A percentile compares a stretch with the other conserved stretches of the same genome.
Evolutionary conservation across 768 basidiomycete species (phyloP).

Genomic region (Gymnopilus junonius): DNA sequence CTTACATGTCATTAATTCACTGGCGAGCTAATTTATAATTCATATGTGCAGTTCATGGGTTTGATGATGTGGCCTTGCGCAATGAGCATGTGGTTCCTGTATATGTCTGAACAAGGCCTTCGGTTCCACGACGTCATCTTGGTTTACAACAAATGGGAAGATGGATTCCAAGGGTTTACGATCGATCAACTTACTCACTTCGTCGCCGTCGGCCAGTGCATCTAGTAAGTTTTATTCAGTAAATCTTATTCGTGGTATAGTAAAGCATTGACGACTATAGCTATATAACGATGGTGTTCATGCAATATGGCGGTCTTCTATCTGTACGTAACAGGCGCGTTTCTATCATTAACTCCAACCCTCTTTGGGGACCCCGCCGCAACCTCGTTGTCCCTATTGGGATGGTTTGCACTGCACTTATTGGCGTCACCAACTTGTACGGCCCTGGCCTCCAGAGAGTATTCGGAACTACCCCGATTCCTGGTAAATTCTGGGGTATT

Average conservation of each 20-base stretch:
- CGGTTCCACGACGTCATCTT: slow-evolving; percentile 29
- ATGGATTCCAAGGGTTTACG: slow-evolving; percentile 38
- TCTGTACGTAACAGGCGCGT: slow-evolving; percentile 49
- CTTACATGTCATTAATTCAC: slow-evolving; percentile 28
- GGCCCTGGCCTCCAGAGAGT: slow-evolving; percentile 47
- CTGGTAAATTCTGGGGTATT: slow-evolving; percentile 51
- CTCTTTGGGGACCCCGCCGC: slow-evolving; percentile 50
- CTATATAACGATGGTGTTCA: slow-evolving; percentile 52
- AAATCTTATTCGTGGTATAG: neutral
- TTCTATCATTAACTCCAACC: slow-evolving; percentile 46
- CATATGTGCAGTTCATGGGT: neutral
- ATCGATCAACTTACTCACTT: slow-evolving; percentile 33
- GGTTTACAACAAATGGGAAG: slow-evolving; percentile 43
- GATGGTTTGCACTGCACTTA: slow-evolving; percentile 45
- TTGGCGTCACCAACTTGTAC: slow-evolving; percentile 48
- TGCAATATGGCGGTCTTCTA: slow-evolving; percentile 47
- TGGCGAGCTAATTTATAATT: slow-evolving; percentile 1
- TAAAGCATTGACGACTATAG: slow-evolving; percentile 25
- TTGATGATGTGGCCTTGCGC: slow-evolving; percentile 11
- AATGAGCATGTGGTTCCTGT: slow-evolving; percentile 10
- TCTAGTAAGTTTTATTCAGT: slow-evolving; percentile 38
- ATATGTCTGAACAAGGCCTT: slow-evolving; percentile 20
- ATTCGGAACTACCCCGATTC: slow-evolving; percentile 47
- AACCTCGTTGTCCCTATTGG: slow-evolving; percentile 42
- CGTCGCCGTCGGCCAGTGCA: slow-evolving; percentile 47